Evolutionary conservation across 208 protist species (phyloP).

Genomic region (Trypanosoma brucei): DNA sequence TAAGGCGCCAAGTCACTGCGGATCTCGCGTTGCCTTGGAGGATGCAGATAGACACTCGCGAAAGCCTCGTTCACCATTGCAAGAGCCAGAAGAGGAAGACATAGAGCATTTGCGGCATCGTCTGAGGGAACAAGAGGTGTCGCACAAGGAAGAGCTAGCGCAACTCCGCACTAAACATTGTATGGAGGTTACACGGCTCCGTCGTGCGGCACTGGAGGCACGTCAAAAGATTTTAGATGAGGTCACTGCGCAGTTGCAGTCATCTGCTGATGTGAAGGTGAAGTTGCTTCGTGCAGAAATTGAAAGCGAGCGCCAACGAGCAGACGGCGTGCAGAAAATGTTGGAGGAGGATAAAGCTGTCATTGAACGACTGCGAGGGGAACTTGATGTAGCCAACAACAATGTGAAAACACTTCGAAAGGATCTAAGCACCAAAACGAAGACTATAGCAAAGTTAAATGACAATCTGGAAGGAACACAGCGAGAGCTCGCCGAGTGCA

Average conservation of each 20-base stretch:
- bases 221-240: conserved; percentile 39
- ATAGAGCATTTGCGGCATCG: conserved; percentile 22
- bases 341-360: conserved; percentile 8
- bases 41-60: not conserved
- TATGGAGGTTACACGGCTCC: conserved; percentile 42
- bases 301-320: conserved; percentile 45
- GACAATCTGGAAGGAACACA: conserved; percentile 2
- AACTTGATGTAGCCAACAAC: conserved; percentile 2
- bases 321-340: conserved; percentile 13
- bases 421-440: conserved; percentile 23
- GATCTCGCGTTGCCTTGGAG: not conserved
- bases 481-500: not conserved
- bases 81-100: not conserved
- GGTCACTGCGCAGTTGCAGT: conserved; percentile 39
- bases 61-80: not conserved
- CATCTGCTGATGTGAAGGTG: conserved; percentile 53
- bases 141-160: conserved; percentile 34
- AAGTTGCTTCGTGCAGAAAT: conserved; percentile 37
- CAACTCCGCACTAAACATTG: conserved; percentile 44
- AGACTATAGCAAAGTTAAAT: conserved; percentile 3
- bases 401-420: not conserved
- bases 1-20: not conserved
- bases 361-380: conserved; percentile 1
- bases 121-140: conserved; percentile 31
- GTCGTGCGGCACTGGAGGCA: conserved; percentile 37